A percentile compares a stretch with the other conserved stretches of the same genome.
phyloP scores from a whole-genome alignment of 495 filamentous ascomycete genomes.

The Astrothelium subdiscretum region DNA sequence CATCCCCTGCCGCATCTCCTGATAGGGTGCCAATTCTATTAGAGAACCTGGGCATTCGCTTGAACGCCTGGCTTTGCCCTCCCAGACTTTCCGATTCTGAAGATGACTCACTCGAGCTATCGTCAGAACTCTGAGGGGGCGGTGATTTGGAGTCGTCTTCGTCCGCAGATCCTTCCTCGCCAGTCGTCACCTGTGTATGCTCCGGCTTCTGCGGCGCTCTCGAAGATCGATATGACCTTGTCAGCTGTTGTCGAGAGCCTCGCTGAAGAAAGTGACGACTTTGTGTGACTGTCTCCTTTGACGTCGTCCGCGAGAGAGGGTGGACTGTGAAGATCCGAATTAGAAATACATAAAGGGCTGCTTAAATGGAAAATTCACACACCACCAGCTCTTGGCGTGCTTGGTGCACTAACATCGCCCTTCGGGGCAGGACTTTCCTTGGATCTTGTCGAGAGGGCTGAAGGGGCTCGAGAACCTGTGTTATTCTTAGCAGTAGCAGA shows the following conservation, averaged over 20 bases:
- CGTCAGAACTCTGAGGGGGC: conserved; percentile 15
- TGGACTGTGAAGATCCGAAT: conserved; percentile 8
- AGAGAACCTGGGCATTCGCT: conserved; percentile 43
- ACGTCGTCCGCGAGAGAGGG: conserved; percentile 33
- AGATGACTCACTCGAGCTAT: conserved; percentile 17
- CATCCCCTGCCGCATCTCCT: conserved; percentile 18
- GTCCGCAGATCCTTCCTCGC: background rate
- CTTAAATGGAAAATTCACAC: conserved; percentile 26
- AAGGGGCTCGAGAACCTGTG: conserved; percentile 44
- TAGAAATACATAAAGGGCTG: background rate
- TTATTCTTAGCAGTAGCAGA: conserved; percentile 5
- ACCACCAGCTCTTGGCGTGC: conserved; percentile 26
- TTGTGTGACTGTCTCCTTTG: conserved; percentile 35
- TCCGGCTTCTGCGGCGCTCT: conserved; percentile 15
- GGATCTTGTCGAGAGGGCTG: conserved; percentile 48
- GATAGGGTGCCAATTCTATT: background rate
- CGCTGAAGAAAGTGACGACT: conserved; percentile 14
- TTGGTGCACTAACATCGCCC: conserved; percentile 32
- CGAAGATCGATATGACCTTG: conserved; percentile 12
- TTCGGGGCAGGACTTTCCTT: conserved; percentile 47
- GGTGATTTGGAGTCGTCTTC: conserved; percentile 1
- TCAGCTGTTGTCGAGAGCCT: conserved; percentile 6
- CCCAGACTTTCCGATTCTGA: background rate
- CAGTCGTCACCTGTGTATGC: conserved; percentile 22
- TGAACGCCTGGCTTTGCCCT: conserved; percentile 33